Conservation (phyloP, 73 alveolate species). For the Tetrahymena malaccensis region DNA sequence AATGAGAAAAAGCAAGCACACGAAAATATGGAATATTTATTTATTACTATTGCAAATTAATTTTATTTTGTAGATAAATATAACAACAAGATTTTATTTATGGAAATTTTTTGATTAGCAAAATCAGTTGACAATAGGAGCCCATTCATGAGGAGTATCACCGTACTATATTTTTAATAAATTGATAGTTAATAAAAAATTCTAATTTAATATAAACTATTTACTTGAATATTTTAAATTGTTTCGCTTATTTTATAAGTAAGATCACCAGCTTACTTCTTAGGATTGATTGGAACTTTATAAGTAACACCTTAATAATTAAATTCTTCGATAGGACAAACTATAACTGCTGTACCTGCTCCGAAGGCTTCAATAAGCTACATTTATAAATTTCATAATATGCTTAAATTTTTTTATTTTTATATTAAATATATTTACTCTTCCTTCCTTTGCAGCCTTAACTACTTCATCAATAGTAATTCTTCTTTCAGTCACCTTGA, state of each 20-base stretch:
- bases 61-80: neutral
- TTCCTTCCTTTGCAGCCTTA: slow-evolving; percentile 48
- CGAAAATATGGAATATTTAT: neutral
- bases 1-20: neutral
- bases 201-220: neutral
- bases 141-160: neutral
- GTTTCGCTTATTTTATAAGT: neutral
- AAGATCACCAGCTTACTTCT: neutral
- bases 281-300: neutral
- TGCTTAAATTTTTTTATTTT: neutral
- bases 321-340: slow-evolving; percentile 54
- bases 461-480: slow-evolving; percentile 53
- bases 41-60: too few species aligned
- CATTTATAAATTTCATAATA: neutral
- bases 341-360: slow-evolving; percentile 73
- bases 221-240: neutral
- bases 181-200: neutral
- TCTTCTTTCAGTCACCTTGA: slow-evolving; percentile 58
- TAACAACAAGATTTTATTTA: neutral
- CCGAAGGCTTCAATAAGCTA: slow-evolving; percentile 65
- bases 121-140: neutral
- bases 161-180: neutral
- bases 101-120: neutral
- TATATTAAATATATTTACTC: slow-evolving; percentile 10
- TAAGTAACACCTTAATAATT: slow-evolving; percentile 11